These are phyloP conservation scores for Colletotrichum tropicicola DNA, from an alignment of 2,329 filamentous ascomycete genomes.

Conservation along the genomic window DNA sequence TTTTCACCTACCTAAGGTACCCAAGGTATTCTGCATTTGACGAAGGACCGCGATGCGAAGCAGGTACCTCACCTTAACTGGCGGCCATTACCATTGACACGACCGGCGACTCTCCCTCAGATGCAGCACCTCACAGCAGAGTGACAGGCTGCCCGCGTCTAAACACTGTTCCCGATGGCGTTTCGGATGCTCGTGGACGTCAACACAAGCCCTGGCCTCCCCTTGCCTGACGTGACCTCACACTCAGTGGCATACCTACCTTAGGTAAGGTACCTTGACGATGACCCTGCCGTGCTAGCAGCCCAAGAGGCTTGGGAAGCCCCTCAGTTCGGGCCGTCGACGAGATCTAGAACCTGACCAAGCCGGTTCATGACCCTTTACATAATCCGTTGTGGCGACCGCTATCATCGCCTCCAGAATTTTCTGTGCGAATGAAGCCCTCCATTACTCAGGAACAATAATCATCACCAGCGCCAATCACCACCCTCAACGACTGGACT, in stretches of 20 bases:
- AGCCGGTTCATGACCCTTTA: constrained; percentile 8
- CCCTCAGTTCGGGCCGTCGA: constrained; percentile 20
- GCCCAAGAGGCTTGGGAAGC: constrained; percentile 20
- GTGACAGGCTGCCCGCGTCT: constrained; percentile 7
- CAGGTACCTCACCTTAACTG: constrained; percentile 12
- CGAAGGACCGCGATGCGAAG: too few relatives aligned
- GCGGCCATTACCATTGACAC: background rate
- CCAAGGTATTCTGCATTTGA: too few relatives aligned
- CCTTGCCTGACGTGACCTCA: constrained; percentile 4
- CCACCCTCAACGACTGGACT: too few relatives aligned
- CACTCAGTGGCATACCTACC: background rate
- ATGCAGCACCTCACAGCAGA: background rate
- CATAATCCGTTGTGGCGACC: constrained; percentile 12
- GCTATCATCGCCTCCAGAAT: background rate
- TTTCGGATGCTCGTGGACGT: constrained; percentile 22
- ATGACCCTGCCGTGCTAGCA: too few relatives aligned
- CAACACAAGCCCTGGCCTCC: background rate
- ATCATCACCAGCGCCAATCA: constrained; percentile 29
- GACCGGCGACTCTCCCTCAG: too few relatives aligned
- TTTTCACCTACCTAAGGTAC: too few relatives aligned
- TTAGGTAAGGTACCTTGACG: too few relatives aligned
- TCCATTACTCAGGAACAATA: too few relatives aligned
- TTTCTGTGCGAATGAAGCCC: too few relatives aligned
- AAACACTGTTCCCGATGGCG: constrained; percentile 19
- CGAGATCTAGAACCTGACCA: constrained; percentile 29